Percentiles rank a stretch among this genome's conserved stretches.
These are phyloP conservation scores for Pseudogymnoascus sp. DNA, from an alignment of 2,329 filamentous ascomycete species.

Conservation along the genomic window DNA sequence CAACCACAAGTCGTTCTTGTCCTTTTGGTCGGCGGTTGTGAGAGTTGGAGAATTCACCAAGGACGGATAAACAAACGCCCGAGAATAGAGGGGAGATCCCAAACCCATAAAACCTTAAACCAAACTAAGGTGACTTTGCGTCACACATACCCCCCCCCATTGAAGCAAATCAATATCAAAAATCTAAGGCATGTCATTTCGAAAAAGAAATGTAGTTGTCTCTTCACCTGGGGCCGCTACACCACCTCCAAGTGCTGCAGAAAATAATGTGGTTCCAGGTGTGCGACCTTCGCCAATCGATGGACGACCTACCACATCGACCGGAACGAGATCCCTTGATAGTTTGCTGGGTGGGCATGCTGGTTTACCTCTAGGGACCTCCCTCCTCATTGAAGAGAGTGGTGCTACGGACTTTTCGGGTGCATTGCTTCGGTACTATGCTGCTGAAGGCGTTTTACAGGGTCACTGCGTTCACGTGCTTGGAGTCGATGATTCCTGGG, in stretches of 20 bases:
- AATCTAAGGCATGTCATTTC: slow-evolving; percentile 52
- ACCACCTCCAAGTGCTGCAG: slow-evolving; percentile 20
- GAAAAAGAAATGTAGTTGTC: slow-evolving; percentile 60
- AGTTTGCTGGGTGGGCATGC: slow-evolving; percentile 78
- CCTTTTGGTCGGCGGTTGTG: neutral
- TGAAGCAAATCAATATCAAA: neutral
- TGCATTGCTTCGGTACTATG: slow-evolving; percentile 78
- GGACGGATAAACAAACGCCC: slow-evolving; percentile 7
- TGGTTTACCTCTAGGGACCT: slow-evolving; percentile 75
- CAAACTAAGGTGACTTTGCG: slow-evolving; percentile 6
- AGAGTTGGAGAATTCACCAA: slow-evolving; percentile 11
- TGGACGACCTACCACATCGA: slow-evolving; percentile 82
- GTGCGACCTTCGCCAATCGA: slow-evolving; percentile 83
- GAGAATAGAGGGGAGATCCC: slow-evolving; percentile 4
- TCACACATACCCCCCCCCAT: slow-evolving; percentile 5
- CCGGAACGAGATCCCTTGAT: slow-evolving; percentile 81
- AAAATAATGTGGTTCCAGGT: slow-evolving; percentile 38
- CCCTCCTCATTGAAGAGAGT: slow-evolving; percentile 75
- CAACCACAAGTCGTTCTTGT: slow-evolving; percentile 1
- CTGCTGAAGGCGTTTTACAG: slow-evolving; percentile 86
- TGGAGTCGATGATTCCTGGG: slow-evolving; percentile 74
- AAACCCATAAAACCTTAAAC: slow-evolving; percentile 10
- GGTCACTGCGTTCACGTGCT: slow-evolving; percentile 84
- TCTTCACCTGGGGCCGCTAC: slow-evolving; percentile 25
- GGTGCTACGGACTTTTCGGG: slow-evolving; percentile 93